Evolutionary conservation across 441 rosid species (phyloP), one percentile per base, ranked within the genome.

Genomic region (Gossypium davidsonii): DNA sequence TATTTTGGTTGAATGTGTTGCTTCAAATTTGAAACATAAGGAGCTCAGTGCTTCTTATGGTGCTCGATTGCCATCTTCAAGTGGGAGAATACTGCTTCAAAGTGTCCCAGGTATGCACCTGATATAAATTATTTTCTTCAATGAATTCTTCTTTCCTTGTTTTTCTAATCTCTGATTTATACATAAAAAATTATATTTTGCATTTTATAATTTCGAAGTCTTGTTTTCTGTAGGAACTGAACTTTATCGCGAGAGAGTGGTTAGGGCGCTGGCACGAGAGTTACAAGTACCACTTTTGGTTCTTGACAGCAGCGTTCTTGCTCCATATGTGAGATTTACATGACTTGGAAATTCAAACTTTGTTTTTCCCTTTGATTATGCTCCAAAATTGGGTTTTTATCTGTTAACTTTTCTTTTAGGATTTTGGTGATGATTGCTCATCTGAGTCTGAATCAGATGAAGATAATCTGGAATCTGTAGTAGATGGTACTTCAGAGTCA

Each of bases 191-290:
- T 62, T 63, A 42, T 65, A 18, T 74, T 55, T 34, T 75, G 15
- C 67, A 15, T 62, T 78, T 70, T 52, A 15, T 62, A 46, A 71
- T 67, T 56, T 69, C 49, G n/a, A 23, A 21, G 21, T 73, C 57
- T 23, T 81, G 74, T 61, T 52, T 59, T 56, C 76, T 78, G 10
- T 78, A 94, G 97, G 98, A 65, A 93, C 97, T 31, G 97, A 93
- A 83, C 98, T 96, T 68, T 96, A 90, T 74, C 86, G 96, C 44
- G 99, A 96, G 81, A 88, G 98, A 84, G 71, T 91, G 78, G 97
- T 96, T 63, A 88, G 87, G 80, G 99, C 97, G 31, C 94, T 93
- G 78, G 99, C 99, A 62, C 86, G 69, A 72, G 96, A 91, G 72
- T 82, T 90, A 78, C 83, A 83, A 81, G 98, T 96, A 75, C 96